A percentile compares a stretch with the other conserved stretches of the same genome.
Conservation (phyloP, 2,329 filamentous ascomycete species). For the Fusarium burgessii region DNA sequence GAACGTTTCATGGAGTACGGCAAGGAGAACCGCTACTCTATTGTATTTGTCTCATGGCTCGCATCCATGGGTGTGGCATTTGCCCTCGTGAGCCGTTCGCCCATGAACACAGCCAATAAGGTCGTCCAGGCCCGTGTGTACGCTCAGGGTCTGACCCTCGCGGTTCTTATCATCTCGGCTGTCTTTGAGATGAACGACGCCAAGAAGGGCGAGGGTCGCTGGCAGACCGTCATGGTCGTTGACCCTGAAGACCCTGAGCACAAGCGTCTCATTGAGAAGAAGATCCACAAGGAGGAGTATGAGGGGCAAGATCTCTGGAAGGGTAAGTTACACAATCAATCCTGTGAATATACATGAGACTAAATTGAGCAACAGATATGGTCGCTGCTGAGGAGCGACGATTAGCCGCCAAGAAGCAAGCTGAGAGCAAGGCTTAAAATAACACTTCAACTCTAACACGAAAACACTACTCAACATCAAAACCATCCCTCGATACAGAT, state of each 20-base stretch:
- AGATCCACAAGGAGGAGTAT: conserved; percentile 87
- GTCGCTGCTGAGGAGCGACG: conserved; percentile 81
- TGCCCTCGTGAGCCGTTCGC: conserved; percentile 80
- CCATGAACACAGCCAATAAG: conserved; percentile 82
- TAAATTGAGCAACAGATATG: conserved; percentile 70
- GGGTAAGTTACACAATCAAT: conserved; percentile 62
- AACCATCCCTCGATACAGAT: background rate
- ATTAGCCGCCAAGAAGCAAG: conserved; percentile 56
- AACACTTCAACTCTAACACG: background rate
- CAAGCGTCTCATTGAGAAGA: conserved; percentile 87
- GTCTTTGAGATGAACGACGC: conserved; percentile 85
- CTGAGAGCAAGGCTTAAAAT: conserved; percentile 42
- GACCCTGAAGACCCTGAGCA: conserved; percentile 86
- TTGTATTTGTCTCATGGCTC: conserved; percentile 86
- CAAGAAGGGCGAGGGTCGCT: conserved; percentile 78
- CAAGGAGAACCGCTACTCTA: conserved; percentile 83
- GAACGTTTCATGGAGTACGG: conserved; percentile 79
- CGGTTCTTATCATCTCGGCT: conserved; percentile 84
- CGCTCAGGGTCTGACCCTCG: conserved; percentile 88
- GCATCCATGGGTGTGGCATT: conserved; percentile 82
- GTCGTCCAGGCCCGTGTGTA: conserved; percentile 95
- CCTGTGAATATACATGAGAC: background rate
- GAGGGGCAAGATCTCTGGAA: conserved; percentile 94
- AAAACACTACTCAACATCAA: background rate
- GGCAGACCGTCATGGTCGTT: conserved; percentile 85